Base-by-base conservation (phyloP, 2,329 filamentous ascomycete species). In the Fusarium nisikadoi region DNA sequence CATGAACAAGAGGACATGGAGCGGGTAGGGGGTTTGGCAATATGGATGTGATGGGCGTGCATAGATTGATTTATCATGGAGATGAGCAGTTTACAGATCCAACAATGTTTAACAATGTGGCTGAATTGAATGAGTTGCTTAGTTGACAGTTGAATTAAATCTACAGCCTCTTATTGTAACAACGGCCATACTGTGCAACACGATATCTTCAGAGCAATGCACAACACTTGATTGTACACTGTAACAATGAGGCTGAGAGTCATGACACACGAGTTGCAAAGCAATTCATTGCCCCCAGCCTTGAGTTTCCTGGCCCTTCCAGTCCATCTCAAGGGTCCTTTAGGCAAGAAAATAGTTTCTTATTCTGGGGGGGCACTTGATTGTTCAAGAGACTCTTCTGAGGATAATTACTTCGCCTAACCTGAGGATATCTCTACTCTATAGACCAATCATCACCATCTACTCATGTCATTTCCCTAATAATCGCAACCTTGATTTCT, bases 171-270 rank as follows among this genome's bases (percentile, higher is more conserved):
- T 43, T 33, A 13, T 47, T 49, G 64, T 35, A 38, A 49, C 19
- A 54, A 66, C 25, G 41, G 62, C n/a, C 41, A 63, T 53, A 42
- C 16, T 61, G 52, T 49, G 56, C 38, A 36, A 68, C 68, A 57
- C 20, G 41, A 57, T 41, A 56, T 29, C 42, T 47, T 63, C 56
- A 71, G 39, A 42, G n/a, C 60, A 64, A 50, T 47, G 42, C 53
- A 55, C 35, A 55, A 49, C n/a, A 35, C 25, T 31, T 23, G 25
- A 14, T 29, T 56, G 55, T 42, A 31, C 50, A 23, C 47, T 54
- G 61, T 64, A 67, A 70, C 57, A 43, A 65, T 60, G 70, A 72
- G 70, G 70, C 70, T 72, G 70, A 73, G 62, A 70, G 47, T 47
- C 33, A 60, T 63, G 57, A 68, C 54, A 46, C 43, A 64, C 45